Conservation (phyloP, 352 stramenopile genomes). For the Globisporangium splendens region DNA sequence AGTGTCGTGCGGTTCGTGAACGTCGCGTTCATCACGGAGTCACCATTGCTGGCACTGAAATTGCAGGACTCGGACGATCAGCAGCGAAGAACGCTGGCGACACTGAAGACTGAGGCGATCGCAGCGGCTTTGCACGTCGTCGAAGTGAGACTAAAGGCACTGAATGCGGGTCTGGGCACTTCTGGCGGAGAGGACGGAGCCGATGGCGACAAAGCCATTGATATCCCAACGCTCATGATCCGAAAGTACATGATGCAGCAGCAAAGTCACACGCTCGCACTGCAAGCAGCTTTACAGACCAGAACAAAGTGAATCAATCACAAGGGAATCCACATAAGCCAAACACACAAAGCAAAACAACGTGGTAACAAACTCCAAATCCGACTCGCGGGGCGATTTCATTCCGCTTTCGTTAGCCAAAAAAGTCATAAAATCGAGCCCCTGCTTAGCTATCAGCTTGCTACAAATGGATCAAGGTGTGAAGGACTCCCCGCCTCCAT, state of each 20-base stretch:
- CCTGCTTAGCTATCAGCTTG: neutral
- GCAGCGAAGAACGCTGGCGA: neutral
- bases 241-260: constrained; percentile 24
- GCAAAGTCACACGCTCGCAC: neutral
- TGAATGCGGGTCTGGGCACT: constrained; percentile 3
- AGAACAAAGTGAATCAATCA: neutral
- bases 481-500: too few species aligned
- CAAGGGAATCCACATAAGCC: too few species aligned
- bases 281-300: neutral
- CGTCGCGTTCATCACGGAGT: constrained; percentile 20
- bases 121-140: neutral
- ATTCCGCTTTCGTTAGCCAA: too few species aligned
- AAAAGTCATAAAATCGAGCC: too few species aligned
- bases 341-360: too few species aligned
- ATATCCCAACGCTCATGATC: constrained; percentile 17
- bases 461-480: too few species aligned
- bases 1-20: constrained; percentile 21
- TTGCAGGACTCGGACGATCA: neutral
- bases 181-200: too few species aligned
- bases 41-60: constrained; percentile 16
- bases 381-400: constrained; percentile 7
- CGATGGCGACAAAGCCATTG: neutral
- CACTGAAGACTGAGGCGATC: neutral
- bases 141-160: constrained; percentile 1
- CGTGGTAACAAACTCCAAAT: constrained; percentile 9